These are phyloP conservation scores for Bondarzewia mesenterica DNA, from an alignment of 1,284 basidiomycete species.

Conservation along the genomic window DNA sequence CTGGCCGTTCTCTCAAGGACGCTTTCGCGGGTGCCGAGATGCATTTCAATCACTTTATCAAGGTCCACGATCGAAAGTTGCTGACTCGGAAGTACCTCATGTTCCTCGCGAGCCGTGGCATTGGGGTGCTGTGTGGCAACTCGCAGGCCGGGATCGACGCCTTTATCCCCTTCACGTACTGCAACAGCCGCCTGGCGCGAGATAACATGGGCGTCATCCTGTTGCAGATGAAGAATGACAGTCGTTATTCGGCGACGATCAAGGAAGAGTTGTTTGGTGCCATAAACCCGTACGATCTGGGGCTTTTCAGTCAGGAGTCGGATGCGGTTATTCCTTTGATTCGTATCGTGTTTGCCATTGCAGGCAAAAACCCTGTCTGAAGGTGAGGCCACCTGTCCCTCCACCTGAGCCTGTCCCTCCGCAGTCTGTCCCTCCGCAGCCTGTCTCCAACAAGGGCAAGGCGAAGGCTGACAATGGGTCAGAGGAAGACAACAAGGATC, in stretches of 20 bases:
- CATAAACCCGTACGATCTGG: background rate
- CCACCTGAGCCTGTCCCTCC: no score
- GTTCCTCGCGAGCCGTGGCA: constrained; percentile 18
- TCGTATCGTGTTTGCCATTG: background rate
- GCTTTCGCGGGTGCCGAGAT: constrained; percentile 14
- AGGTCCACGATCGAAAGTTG: constrained; percentile 13
- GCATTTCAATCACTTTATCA: constrained; percentile 25
- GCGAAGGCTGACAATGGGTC: no score
- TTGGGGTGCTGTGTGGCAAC: constrained; percentile 18
- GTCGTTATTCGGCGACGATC: background rate
- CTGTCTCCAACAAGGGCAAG: no score
- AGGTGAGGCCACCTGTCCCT: no score
- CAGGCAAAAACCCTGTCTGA: background rate
- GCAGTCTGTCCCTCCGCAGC: no score
- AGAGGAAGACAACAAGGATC: no score
- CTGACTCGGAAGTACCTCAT: constrained; percentile 15
- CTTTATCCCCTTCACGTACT: constrained; percentile 17
- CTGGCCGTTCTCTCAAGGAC: constrained; percentile 1
- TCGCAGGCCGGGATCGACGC: constrained; percentile 16
- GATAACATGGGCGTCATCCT: constrained; percentile 12
- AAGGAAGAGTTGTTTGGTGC: background rate
- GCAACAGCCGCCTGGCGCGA: background rate
- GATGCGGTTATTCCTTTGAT: background rate
- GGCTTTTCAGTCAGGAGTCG: background rate
- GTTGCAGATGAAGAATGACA: background rate